Conservation (phyloP, 1,284 basidiomycete species). For the Ceratorhiza oryzae-sativae region DNA sequence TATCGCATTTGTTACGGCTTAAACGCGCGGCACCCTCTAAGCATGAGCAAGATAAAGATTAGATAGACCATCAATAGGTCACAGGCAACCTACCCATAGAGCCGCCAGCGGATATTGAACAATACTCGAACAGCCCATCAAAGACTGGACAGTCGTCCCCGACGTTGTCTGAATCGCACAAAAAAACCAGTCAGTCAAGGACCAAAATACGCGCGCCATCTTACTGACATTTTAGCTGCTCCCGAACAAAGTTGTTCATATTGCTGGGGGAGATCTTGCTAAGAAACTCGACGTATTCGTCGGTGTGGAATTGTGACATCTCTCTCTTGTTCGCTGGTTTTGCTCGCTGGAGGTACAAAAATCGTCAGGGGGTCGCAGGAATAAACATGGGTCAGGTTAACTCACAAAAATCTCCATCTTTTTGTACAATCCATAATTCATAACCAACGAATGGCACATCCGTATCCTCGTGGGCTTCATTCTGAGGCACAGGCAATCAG, state of each 20-base stretch:
- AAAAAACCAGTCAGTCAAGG: not conserved
- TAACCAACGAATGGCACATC: constrained; percentile 99
- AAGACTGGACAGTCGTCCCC: constrained; percentile 99
- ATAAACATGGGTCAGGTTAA: constrained; percentile 41
- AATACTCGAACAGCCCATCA: constrained; percentile 97
- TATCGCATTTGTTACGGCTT: constrained; percentile 97
- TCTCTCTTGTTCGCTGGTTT: constrained; percentile 99
- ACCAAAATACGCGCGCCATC: constrained; percentile 39
- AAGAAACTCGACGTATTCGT: constrained; percentile 93
- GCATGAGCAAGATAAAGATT: not conserved
- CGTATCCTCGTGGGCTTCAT: constrained; percentile 98
- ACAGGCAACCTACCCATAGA: constrained; percentile 82
- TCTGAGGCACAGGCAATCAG: constrained; percentile 53
- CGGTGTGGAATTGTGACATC: constrained; percentile 94
- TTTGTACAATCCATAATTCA: constrained; percentile 98
- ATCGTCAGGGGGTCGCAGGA: constrained; percentile 22
- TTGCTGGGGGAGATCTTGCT: constrained; percentile 85
- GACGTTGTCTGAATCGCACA: constrained; percentile 68
- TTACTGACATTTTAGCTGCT: constrained; percentile 93
- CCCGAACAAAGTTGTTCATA: constrained; percentile 87
- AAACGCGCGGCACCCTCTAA: constrained; percentile 95
- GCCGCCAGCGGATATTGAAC: constrained; percentile 97
- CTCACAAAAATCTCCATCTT: constrained; percentile 97
- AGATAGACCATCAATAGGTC: not conserved
- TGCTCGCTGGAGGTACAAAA: constrained; percentile 70